Conservation (phyloP, 176 grass and related monocot species). For the Phoenix roebelenii region DNA sequence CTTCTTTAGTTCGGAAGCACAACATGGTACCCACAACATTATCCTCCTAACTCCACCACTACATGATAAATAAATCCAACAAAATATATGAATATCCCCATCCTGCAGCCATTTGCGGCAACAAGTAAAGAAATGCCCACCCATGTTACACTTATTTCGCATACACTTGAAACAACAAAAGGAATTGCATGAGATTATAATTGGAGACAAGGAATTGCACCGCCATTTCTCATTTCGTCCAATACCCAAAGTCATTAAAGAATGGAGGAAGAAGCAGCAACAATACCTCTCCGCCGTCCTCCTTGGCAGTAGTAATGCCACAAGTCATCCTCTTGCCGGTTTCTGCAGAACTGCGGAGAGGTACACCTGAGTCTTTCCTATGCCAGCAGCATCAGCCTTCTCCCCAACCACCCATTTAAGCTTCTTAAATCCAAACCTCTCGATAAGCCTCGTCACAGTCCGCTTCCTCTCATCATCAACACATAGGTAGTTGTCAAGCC, state of each 20-base stretch:
- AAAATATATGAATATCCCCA: neutral
- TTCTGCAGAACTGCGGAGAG: conserved; percentile 71
- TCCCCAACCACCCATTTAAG: conserved; percentile 69
- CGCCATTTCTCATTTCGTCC: neutral
- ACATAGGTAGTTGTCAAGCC: conserved; percentile 86
- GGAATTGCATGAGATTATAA: conserved; percentile 1
- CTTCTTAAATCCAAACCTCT: conserved; percentile 77
- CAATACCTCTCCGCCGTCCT: neutral
- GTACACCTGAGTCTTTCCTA: conserved; percentile 18
- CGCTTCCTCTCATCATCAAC: conserved; percentile 45
- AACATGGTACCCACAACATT: neutral
- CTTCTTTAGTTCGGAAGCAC: neutral
- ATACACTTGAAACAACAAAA: conserved; percentile 8
- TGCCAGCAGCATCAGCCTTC: conserved; percentile 22
- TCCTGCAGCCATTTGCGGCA: neutral
- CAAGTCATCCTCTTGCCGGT: conserved; percentile 30
- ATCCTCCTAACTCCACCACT: neutral
- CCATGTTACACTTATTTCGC: conserved; percentile 11
- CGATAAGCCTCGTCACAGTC: conserved; percentile 53
- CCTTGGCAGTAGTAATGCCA: neutral
- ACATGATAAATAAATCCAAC: neutral
- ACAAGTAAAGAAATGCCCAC: neutral
- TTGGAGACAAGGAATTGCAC: neutral
- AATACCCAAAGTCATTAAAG: neutral
- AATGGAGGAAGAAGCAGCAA: neutral